phyloP scores from a whole-genome alignment of 331 rosid genomes.

The Telfairia occidentalis region DNA sequence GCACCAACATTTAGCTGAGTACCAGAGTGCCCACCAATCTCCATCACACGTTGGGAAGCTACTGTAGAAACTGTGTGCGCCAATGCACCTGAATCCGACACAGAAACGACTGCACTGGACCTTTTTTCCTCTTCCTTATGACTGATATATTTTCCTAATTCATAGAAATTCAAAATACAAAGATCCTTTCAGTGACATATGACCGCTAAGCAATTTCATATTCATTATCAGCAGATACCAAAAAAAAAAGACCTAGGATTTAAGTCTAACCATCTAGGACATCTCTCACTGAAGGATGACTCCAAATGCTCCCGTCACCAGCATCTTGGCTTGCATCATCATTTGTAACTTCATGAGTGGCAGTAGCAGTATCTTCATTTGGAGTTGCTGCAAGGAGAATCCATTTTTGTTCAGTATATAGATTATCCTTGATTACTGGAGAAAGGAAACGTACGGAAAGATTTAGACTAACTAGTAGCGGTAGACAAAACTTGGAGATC shows the following conservation, averaged over 20 bases:
- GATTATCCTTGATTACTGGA: conserved; percentile 2
- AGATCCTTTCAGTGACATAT: background rate
- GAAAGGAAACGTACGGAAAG: background rate
- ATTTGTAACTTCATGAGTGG: conserved; percentile 15
- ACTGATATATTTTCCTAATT: conserved; percentile 17
- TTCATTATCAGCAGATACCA: background rate
- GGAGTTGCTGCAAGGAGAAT: conserved; percentile 6
- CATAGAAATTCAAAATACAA: background rate
- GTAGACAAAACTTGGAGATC: background rate
- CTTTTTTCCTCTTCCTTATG: conserved; percentile 14
- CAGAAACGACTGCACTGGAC: background rate
- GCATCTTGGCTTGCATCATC: conserved; percentile 10
- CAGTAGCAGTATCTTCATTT: conserved; percentile 8
- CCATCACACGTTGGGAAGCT: conserved; percentile 12
- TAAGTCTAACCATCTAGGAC: conserved; percentile 21
- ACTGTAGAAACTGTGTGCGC: conserved; percentile 13
- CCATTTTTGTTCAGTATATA: background rate
- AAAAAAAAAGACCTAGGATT: background rate
- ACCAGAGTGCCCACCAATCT: conserved; percentile 17
- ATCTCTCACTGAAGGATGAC: conserved; percentile 17
- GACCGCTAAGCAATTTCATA: background rate
- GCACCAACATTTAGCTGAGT: conserved; percentile 13
- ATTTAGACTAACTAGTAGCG: background rate
- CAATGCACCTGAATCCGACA: conserved; percentile 10
- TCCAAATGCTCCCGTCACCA: conserved; percentile 18